Conservation (phyloP, 805 yeast species). For the Candida sonorensis region DNA sequence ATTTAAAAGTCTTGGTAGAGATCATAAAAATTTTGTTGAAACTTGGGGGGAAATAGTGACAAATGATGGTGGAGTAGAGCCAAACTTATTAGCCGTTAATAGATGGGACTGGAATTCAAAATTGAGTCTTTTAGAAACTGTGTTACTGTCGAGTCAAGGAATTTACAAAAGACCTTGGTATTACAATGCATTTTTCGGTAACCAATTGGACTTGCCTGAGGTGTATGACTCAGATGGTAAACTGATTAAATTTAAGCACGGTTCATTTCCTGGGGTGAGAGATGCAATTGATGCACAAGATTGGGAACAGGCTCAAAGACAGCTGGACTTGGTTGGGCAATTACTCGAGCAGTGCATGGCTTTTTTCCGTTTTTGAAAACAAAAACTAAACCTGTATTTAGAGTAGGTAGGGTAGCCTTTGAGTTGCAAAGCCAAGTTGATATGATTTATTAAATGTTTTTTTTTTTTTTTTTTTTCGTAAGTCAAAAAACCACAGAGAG, state of each 20-base stretch:
- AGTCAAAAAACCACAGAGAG: too few species aligned
- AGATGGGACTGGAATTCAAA: constrained; percentile 81
- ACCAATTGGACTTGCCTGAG: constrained; percentile 52
- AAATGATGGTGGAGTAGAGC: constrained; percentile 57
- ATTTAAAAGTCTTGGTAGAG: constrained; percentile 38
- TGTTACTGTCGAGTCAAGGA: constrained; percentile 40
- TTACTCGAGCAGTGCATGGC: constrained; percentile 23
- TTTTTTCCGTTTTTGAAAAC: constrained; percentile 14
- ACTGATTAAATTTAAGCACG: constrained; percentile 38
- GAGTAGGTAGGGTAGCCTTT: too few species aligned
- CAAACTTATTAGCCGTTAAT: constrained; percentile 60
- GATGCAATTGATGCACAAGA: constrained; percentile 51
- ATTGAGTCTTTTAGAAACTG: constrained; percentile 46
- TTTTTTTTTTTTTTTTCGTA: too few species aligned
- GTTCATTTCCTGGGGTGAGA: constrained; percentile 70
- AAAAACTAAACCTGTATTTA: too few species aligned
- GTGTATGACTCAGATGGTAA: constrained; percentile 15
- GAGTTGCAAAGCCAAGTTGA: too few species aligned
- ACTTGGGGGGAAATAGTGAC: constrained; percentile 58
- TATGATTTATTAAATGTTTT: too few species aligned
- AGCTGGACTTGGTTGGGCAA: constrained; percentile 38
- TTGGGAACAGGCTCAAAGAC: constrained; percentile 47
- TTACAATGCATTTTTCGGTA: constrained; percentile 63
- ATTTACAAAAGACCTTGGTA: constrained; percentile 54
- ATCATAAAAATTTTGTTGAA: constrained; percentile 46